phyloP scores from a whole-genome alignment of 164 flowering plant genomes.

The Platanus orientalis region DNA sequence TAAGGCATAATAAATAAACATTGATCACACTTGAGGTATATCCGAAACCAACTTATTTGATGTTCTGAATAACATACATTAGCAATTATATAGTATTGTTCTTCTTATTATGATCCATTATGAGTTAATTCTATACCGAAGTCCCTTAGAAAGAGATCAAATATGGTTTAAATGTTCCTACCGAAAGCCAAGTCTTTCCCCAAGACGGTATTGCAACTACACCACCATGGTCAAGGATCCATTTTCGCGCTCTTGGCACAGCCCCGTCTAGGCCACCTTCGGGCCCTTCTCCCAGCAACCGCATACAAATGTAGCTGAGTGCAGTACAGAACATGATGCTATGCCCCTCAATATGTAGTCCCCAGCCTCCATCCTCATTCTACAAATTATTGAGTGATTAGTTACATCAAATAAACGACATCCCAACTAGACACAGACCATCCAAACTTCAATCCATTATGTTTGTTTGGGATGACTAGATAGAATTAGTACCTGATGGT shows the following conservation, averaged over 20 bases:
- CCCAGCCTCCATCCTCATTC: slow-evolving; percentile 57
- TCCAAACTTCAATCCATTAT: neutral
- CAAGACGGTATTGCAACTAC: slow-evolving; percentile 39
- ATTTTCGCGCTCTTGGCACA: slow-evolving; percentile 32
- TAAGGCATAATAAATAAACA: neutral
- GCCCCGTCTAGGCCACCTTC: slow-evolving; percentile 25
- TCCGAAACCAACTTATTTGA: neutral
- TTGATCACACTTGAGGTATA: neutral
- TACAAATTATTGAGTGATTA: slow-evolving; percentile 2
- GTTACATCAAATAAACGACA: no score
- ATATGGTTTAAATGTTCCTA: slow-evolving; percentile 6
- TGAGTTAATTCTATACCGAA: no score
- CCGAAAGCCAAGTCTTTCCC: slow-evolving; percentile 63
- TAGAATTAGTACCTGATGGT: neutral
- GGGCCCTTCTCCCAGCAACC: slow-evolving; percentile 34
- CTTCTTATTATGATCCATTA: no score
- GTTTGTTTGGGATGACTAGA: no score
- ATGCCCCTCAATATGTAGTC: slow-evolving; percentile 38
- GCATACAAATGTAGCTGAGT: slow-evolving; percentile 30
- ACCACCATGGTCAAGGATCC: slow-evolving; percentile 57
- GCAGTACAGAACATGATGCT: slow-evolving; percentile 41
- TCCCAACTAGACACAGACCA: no score
- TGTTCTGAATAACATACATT: no score
- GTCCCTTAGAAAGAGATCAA: no score
- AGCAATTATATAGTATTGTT: no score